Base-by-base conservation (phyloP, 257 asterid species). In the Solanum megistacrolobum region DNA sequence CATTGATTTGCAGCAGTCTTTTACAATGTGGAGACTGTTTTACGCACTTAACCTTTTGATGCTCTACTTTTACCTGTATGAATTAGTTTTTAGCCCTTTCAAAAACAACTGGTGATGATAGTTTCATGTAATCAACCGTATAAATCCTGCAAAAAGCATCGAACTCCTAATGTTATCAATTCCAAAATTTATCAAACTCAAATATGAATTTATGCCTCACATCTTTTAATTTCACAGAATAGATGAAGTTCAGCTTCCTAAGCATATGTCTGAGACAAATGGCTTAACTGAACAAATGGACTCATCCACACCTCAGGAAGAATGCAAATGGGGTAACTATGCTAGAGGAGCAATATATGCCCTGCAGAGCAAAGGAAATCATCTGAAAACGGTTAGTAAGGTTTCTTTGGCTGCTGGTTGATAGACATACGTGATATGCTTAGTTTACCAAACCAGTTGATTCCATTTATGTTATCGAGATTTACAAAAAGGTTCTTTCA, bases 331-430 rank as follows among this genome's bases (percentile, higher is more conserved):
- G 99, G 99, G 99, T 87, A 92, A 91, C 91, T 95, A 96, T 36
- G 94, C 98, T 25, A 90, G 96, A 87, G 98, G 99, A 87, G 98
- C 99, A 86, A 85, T 96, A 83, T 97, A 93, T 89, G 98, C 99
- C 68, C 92, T 97, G 87, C 96, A 93, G 88, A 95, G 89, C 91
- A 94, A 91, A 87, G 95, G 96, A 86, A 92, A 95, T 89, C 79
- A 75, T 89, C 86, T 96, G 76, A 92, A 83, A 91, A 87, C 90
- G 98, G 99, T 96, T 74, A 79, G 83, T 31, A 12, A 18, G 31
- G 46, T 39, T 65, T 87, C 72, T 29, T 75, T 83, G 65, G 39
- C 71, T 88, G 68, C 82, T 85, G 38, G 66, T 85, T 71, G 27
- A 78, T 65, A 11, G 71, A 72, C 87, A 46, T 74, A 58, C 74